These are phyloP conservation scores for Rhizopogon sp. DNA, from an alignment of 768 basidiomycete species.

Conservation along the genomic window DNA sequence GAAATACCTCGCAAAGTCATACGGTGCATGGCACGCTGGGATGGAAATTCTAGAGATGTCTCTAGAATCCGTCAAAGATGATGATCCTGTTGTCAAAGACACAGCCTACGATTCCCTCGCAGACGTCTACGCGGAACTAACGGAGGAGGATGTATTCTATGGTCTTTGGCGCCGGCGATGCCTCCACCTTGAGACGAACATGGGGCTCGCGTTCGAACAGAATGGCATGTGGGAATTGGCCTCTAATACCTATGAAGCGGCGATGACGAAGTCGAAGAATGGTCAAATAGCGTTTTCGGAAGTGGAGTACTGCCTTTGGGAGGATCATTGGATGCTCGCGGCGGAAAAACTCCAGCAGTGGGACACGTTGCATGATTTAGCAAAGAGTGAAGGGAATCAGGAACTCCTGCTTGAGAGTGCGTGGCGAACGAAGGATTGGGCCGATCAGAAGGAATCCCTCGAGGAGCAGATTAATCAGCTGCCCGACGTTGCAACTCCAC, in stretches of 20 bases:
- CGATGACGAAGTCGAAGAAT: conserved; percentile 78
- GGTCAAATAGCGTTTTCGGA: conserved; percentile 89
- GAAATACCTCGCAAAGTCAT: conserved; percentile 95
- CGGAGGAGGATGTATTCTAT: conserved; percentile 96
- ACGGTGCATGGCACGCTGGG: conserved; percentile 90
- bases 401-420: conserved; percentile 93
- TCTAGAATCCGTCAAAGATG: conserved; percentile 75
- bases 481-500: conserved; percentile 86
- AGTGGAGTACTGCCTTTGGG: conserved; percentile 96
- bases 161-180: conserved; percentile 91
- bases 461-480: conserved; percentile 79
- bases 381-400: conserved; percentile 81
- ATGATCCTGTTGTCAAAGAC: conserved; percentile 75
- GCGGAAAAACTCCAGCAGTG: conserved; percentile 97
- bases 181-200: conserved; percentile 86
- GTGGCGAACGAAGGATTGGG: conserved; percentile 94
- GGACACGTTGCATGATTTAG: conserved; percentile 92
- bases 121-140: conserved; percentile 92
- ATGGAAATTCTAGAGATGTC: conserved; percentile 81
- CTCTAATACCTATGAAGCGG: conserved; percentile 79
- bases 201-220: conserved; percentile 87
- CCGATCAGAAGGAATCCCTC: conserved; percentile 66
- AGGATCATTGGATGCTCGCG: conserved; percentile 97
- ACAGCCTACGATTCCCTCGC: conserved; percentile 86
- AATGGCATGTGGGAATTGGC: conserved; percentile 97